Evolutionary conservation across 2,329 filamentous ascomycete genomes (phyloP).

Genomic region (Neurospora sp.): DNA sequence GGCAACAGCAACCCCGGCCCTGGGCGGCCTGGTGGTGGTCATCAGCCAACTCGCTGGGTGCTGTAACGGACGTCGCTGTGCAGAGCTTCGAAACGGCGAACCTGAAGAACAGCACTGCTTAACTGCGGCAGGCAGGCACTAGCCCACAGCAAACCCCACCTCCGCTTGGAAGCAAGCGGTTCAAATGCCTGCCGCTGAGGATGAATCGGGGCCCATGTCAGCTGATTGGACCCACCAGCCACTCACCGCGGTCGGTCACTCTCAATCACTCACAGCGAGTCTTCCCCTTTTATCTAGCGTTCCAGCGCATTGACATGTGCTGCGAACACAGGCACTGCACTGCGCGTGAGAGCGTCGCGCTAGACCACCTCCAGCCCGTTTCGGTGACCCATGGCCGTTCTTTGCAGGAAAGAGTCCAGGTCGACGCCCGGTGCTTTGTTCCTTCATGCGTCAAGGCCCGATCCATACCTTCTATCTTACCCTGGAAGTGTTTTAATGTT

Average conservation of each 20-base stretch:
- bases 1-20: neutral
- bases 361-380: neutral
- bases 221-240: neutral
- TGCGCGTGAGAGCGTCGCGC: neutral
- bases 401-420: neutral
- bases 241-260: neutral
- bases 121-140: neutral
- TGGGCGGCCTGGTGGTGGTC: neutral
- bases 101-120: neutral
- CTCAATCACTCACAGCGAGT: neutral
- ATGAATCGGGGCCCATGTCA: neutral
- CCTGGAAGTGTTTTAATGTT: neutral
- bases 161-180: neutral
- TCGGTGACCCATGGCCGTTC: neutral
- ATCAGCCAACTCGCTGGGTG: neutral
- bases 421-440: neutral
- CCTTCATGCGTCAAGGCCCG: neutral
- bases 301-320: neutral
- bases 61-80: neutral
- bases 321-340: neutral
- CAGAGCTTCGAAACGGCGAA: neutral
- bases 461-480: neutral
- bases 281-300: neutral
- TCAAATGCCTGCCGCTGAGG: neutral
- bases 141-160: slow-evolving; percentile 7